phyloP scores from a whole-genome alignment of 306 rosid species.

The Sechiopsis laciniata region DNA sequence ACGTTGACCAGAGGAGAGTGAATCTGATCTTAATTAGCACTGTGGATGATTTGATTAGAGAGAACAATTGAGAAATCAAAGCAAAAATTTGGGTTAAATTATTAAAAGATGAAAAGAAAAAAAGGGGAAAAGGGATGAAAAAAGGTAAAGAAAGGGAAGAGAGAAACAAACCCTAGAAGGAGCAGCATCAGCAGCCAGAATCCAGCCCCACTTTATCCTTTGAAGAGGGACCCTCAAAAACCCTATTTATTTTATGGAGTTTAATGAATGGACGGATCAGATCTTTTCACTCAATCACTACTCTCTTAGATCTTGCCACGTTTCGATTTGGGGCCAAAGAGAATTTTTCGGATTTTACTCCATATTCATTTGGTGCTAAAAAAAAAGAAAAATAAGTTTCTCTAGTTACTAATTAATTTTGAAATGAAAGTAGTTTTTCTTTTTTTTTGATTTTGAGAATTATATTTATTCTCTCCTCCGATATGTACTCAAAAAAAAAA shows the following conservation, averaged over 20 bases:
- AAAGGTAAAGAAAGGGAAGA: constrained; percentile 23
- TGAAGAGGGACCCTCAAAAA: constrained; percentile 35
- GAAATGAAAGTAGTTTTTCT: too few relatives aligned
- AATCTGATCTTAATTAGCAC: constrained; percentile 29
- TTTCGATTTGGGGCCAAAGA: neutral
- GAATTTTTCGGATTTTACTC: neutral
- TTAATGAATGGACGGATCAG: neutral
- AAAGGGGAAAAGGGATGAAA: neutral
- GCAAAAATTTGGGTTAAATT: neutral
- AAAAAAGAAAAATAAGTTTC: too few relatives aligned
- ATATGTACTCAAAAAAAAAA: too few relatives aligned
- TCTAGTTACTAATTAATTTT: too few relatives aligned
- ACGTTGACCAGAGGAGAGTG: constrained; percentile 30
- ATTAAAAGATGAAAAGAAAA: neutral
- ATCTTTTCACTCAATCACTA: too few relatives aligned
- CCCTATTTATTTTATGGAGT: constrained; percentile 10
- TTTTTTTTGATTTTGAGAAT: too few relatives aligned
- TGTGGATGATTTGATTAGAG: constrained; percentile 48
- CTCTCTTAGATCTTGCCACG: constrained; percentile 17
- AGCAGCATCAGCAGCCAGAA: constrained; percentile 24
- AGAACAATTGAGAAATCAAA: constrained; percentile 21
- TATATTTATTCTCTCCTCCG: too few relatives aligned
- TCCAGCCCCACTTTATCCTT: constrained; percentile 62
- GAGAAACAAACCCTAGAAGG: constrained; percentile 58
- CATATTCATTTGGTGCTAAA: too few relatives aligned